Evolutionary conservation across 2,329 filamentous ascomycete species (phyloP), one percentile per base, ranked within the genome.

Genomic region (Penicillium corylophilum): DNA sequence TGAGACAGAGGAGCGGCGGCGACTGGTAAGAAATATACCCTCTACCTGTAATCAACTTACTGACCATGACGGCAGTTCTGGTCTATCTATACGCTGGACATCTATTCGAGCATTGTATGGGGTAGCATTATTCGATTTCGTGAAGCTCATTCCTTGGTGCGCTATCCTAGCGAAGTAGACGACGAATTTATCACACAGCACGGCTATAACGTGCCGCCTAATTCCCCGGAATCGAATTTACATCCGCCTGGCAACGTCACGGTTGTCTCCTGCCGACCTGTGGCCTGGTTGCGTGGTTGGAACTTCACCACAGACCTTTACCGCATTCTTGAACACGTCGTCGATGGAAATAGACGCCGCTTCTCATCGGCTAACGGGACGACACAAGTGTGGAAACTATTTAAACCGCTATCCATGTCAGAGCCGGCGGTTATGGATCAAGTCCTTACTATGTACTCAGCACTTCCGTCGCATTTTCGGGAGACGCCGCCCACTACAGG

Each of bases 251-350:
- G 53, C 5, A 45, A 54, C 24, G 43, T 46, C 13, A 31, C 50
- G 0, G 43, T 53, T 5, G 53, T 56, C 12, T 55, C 59, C 26
- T 52, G 53, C 4, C 51, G 54, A 13, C 54, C 54, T 4, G 56
- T 61, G 26, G 63, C 69, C 50, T 83, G 81, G 81, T 65, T 83
- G 7, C 72, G 74, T 38, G 81, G 81, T 16, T 83, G 79, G 79
- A 83, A 83, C 63, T 82, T 82, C 51, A 79, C 76, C 5, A 82
- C 79, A 0, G 80, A 83, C 58, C 65, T 83, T 0, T 83, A 82
- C 58, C 76, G 80, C 5, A 72, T 83, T 8, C 65, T 84, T 15
- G 81, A 83, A 58, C 79, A 83, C 55, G 76, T 74, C 9, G 61
- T 74, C 8, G 63, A 64, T 46, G 45, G 51, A 1, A 63, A 59